Evolutionary conservation across 352 stramenopile genomes (phyloP), one percentile per base, ranked within the genome.

Genomic region (Phytophthora pseudosyringae): DNA sequence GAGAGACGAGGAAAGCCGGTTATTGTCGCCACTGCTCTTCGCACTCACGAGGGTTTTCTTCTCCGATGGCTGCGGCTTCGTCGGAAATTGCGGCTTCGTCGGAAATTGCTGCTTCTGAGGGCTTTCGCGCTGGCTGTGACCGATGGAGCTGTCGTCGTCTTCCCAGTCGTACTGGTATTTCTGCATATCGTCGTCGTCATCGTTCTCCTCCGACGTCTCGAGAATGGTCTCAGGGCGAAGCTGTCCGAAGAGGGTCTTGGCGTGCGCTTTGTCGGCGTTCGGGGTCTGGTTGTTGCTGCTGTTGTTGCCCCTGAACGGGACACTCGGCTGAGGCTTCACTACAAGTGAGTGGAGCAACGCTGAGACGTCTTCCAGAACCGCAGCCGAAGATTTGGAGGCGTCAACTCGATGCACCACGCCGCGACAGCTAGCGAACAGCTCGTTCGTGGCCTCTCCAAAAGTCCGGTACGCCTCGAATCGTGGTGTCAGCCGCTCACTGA

Each of bases 391-490:
- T 55, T 71, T 73, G 9, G 65, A 65, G 11, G 80, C 81, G 21
- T 88, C 69, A 21, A 93, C 40, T 44, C 60, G 67, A 52, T 88
- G 76, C 28, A 76, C 67, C 8, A 87, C 59, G 5, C 45, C 16
- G 9, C 40, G 40, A 40, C 26, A 47, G n/a, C 32, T 55, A 25
- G 49, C 35, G 41, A 86, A 90, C 6, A 83, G 43, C 1, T 65
- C 61, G 44, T 88, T 90, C 11, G 76, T 92, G 10, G 73, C 59
- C 15, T 87, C 73, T 13, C 81, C 81, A 52, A 91, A 86, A 40
- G 67, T 72, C 2, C 64, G 67, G 45, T 91, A 94, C 0, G 85
- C 85, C 48, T 91, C 78, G 32, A 94, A 82, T 15, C 85, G 78
- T 13, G 85, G 76, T 3, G 71, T 66, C 4, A 94, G 67, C 31